Conservation (phyloP, 257 asterid genomes). For the Eucommia ulmoides region DNA sequence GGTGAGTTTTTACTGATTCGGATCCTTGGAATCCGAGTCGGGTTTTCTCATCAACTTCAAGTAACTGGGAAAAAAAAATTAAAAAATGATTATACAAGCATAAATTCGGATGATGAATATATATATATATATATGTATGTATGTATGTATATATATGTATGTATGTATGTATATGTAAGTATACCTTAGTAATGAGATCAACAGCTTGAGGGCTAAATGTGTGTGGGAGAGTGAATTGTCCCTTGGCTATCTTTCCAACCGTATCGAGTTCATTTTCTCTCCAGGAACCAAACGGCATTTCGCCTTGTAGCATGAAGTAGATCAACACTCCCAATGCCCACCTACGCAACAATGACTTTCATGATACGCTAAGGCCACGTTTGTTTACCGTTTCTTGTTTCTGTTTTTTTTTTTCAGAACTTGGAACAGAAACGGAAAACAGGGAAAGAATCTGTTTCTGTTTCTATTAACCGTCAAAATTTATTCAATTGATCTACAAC, state of each 20-base stretch:
- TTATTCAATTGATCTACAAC: background rate
- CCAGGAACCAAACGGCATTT: slow-evolving; percentile 98
- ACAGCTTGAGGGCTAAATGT: slow-evolving; percentile 50
- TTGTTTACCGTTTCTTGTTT: too few relatives aligned
- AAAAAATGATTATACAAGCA: too few relatives aligned
- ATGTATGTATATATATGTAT: too few relatives aligned
- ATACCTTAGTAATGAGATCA: slow-evolving; percentile 87
- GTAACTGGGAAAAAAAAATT: too few relatives aligned
- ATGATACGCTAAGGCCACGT: too few relatives aligned
- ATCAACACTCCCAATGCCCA: slow-evolving; percentile 90
- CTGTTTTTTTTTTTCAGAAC: background rate
- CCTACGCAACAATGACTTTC: too few relatives aligned
- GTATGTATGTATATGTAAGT: background rate
- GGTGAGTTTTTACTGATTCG: background rate
- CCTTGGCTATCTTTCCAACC: slow-evolving; percentile 71
- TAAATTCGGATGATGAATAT: too few relatives aligned
- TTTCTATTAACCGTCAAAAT: background rate
- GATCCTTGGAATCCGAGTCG: background rate
- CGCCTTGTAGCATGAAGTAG: slow-evolving; percentile 89
- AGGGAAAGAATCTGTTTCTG: background rate
- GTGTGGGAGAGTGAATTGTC: slow-evolving; percentile 70
- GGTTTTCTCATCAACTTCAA: background rate
- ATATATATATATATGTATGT: too few relatives aligned
- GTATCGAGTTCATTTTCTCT: slow-evolving; percentile 81
- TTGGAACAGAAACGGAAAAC: background rate